Percentiles rank a stretch among this genome's conserved stretches.
phyloP scores from a whole-genome alignment of 148 eudicot genomes.

The Mesembryanthemum crystallinum region DNA sequence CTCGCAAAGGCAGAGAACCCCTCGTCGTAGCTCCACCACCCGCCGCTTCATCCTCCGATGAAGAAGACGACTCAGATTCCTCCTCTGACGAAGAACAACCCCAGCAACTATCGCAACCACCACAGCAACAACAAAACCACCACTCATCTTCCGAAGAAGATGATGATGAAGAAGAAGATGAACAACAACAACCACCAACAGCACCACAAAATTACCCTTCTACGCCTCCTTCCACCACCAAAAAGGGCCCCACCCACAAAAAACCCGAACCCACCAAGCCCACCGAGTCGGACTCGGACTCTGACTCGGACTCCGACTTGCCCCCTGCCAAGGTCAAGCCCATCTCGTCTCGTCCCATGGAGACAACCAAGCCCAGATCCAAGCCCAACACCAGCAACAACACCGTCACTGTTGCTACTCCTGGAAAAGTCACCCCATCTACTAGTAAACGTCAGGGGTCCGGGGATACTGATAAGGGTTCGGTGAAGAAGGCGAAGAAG shows the following conservation, averaged over 20 bases:
- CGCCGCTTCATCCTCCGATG: conserved; percentile 17
- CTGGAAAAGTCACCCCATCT: background rate
- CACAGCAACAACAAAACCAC: background rate
- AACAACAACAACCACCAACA: background rate
- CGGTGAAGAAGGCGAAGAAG: conserved; percentile 13
- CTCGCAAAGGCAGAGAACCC: conserved; percentile 9
- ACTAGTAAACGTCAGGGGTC: background rate
- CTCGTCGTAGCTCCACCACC: conserved; percentile 16
- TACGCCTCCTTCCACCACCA: conserved; percentile 10
- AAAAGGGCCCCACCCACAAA: background rate
- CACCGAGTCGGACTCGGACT: conserved; percentile 1
- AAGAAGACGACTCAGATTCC: conserved; percentile 13
- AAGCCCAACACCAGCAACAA: background rate
- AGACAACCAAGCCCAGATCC: background rate
- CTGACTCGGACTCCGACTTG: conserved; percentile 5
- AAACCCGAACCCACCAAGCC: background rate
- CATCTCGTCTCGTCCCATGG: background rate
- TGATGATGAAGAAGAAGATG: conserved; percentile 7
- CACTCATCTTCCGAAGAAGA: background rate
- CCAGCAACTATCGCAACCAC: background rate
- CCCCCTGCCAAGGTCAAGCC: conserved; percentile 14
- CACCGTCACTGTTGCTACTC: background rate
- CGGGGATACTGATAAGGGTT: background rate
- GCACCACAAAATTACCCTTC: background rate
- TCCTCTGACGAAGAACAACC: background rate